phyloP scores from a whole-genome alignment of 2,329 filamentous ascomycete genomes.

The Pseudocercospora cruenta region DNA sequence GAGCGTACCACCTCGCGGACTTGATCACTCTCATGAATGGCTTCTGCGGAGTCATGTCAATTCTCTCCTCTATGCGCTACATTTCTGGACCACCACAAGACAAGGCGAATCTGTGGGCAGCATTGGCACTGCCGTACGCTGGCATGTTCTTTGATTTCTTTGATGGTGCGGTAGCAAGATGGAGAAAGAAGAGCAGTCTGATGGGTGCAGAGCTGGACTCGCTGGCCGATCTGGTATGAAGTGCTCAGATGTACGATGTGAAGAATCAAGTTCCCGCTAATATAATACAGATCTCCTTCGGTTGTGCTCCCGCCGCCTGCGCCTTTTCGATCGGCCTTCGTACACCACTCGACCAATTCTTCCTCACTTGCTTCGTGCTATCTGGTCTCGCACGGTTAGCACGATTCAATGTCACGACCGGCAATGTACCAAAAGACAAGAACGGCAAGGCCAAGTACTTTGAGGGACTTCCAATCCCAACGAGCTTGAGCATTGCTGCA shows the following conservation, averaged over 20 bases:
- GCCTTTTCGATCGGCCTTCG: constrained; percentile 89
- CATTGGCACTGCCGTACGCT: constrained; percentile 85
- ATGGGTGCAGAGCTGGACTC: constrained; percentile 99
- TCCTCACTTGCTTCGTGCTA: constrained; percentile 86
- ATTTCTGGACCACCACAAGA: constrained; percentile 68
- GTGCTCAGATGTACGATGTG: neutral
- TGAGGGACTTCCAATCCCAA: constrained; percentile 95
- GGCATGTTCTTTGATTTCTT: constrained; percentile 97
- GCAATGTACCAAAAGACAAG: constrained; percentile 86
- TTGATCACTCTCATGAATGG: constrained; percentile 83
- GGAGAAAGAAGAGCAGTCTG: constrained; percentile 93
- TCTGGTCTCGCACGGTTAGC: constrained; percentile 91
- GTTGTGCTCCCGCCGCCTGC: constrained; percentile 81
- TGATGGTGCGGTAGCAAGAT: constrained; percentile 93
- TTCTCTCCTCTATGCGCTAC: constrained; percentile 94
- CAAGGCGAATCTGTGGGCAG: constrained; percentile 74
- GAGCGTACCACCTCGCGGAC: constrained; percentile 75
- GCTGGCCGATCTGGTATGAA: constrained; percentile 82
- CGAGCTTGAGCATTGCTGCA: constrained; percentile 76
- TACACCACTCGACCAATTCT: constrained; percentile 78
- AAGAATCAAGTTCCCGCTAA: constrained; percentile 3
- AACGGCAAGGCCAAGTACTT: constrained; percentile 93
- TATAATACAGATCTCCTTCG: constrained; percentile 79
- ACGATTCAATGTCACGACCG: constrained; percentile 95
- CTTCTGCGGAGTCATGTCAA: constrained; percentile 89